Base-by-base conservation (phyloP, 768 basidiomycete species). In the Leucosporidium scottii region DNA sequence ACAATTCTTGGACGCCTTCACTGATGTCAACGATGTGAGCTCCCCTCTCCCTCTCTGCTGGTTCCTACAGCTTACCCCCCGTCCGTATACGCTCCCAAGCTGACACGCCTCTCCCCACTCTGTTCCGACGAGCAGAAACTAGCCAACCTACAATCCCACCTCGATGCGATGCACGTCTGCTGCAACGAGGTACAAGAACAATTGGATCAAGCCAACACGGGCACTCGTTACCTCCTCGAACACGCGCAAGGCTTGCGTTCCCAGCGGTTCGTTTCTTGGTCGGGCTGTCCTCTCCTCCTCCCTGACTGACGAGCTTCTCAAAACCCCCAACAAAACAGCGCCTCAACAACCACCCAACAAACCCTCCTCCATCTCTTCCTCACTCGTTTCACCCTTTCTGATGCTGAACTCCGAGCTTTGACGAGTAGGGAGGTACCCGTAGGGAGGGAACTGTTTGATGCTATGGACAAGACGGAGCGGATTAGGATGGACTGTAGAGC, bases 21-120 rank as follows among this genome's bases (percentile, higher is more conserved):
- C 86, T 27, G 87, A 92, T 72, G 91, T 98, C 47, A 90, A 97
- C 80, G 83, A 90, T 80, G 94, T 94, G 77, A n/a, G n/a, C n/a
- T n/a, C n/a, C n/a, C n/a, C n/a, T n/a, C n/a, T n/a, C n/a, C n/a
- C n/a, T n/a, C n/a, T n/a, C n/a, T n/a, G n/a, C n/a, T n/a, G n/a
- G n/a, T n/a, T n/a, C n/a, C n/a, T n/a, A n/a, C n/a, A n/a, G n/a
- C n/a, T n/a, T n/a, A n/a, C n/a, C n/a, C n/a, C n/a, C n/a, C n/a
- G n/a, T n/a, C n/a, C n/a, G n/a, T n/a, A n/a, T n/a, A n/a, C n/a
- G n/a, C n/a, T n/a, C n/a, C n/a, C n/a, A 72, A 90, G 84, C 17
- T 31, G 9, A 15, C 12, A 20, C 6, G 30, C 21, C 23, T 54
- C 23, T 54, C 25, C 30, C 54, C 28, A 48, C 59, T 34, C 27